Conservation (phyloP, 2,329 filamentous ascomycete genomes). For the Neodidymelliopsis sp. region DNA sequence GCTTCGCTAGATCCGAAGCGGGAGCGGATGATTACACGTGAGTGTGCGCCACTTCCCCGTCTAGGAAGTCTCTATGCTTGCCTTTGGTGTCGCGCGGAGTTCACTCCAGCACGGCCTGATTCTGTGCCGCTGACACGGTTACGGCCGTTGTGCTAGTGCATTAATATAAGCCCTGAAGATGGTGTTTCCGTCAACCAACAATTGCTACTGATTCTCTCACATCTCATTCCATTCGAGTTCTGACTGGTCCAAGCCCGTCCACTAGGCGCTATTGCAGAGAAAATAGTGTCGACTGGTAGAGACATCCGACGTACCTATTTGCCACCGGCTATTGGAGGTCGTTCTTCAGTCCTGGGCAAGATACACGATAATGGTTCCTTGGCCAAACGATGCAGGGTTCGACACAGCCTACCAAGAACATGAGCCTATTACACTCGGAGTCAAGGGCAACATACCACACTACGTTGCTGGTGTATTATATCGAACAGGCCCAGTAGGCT, state of each 20-base stretch:
- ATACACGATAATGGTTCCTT: conserved; percentile 28
- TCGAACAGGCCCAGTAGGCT: conserved; percentile 71
- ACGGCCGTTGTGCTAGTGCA: conserved; percentile 17
- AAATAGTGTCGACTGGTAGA: no score
- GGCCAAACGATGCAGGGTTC: conserved; percentile 57
- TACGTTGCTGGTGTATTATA: conserved; percentile 77
- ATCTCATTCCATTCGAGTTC: no score
- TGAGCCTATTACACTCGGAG: conserved; percentile 67
- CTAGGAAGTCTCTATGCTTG: conserved; percentile 6
- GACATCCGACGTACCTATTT: no score
- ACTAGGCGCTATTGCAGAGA: no score
- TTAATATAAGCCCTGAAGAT: neutral
- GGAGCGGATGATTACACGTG: conserved; percentile 25
- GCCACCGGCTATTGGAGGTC: no score
- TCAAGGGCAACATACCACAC: conserved; percentile 72
- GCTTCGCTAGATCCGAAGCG: conserved; percentile 7
- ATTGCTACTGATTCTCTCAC: neutral
- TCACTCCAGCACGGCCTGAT: conserved; percentile 4
- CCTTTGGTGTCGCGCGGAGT: neutral
- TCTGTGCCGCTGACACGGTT: neutral
- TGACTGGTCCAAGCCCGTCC: no score
- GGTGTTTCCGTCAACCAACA: neutral
- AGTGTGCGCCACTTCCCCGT: conserved; percentile 10
- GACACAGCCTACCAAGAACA: conserved; percentile 71
- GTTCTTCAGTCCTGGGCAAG: no score